phyloP scores from a whole-genome alignment of 306 rosid species.

The Sechiopsis laciniata region DNA sequence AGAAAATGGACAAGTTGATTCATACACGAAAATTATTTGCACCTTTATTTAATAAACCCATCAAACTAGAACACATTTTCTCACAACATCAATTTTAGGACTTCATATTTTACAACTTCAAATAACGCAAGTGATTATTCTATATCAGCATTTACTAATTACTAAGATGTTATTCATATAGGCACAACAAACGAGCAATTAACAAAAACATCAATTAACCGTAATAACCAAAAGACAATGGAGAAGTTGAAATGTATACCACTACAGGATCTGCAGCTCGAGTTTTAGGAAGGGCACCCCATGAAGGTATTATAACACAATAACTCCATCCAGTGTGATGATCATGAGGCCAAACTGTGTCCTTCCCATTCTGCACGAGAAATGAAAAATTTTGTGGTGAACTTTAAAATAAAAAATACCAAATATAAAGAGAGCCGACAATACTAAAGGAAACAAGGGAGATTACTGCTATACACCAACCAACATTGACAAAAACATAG shows the following conservation, averaged over 20 bases:
- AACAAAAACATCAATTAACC: slow-evolving; percentile 2
- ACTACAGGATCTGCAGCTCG: slow-evolving; percentile 54
- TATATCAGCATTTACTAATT: neutral
- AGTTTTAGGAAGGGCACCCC: slow-evolving; percentile 53
- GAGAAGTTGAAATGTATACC: slow-evolving; percentile 31
- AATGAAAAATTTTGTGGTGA: neutral
- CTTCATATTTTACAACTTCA: neutral
- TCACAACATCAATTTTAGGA: neutral
- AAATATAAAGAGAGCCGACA: neutral
- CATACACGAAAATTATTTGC: neutral
- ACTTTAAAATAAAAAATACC: neutral
- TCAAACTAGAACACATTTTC: neutral
- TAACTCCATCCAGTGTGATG: slow-evolving; percentile 70
- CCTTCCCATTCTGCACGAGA: slow-evolving; percentile 45
- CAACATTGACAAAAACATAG: neutral
- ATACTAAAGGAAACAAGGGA: neutral
- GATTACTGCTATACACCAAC: neutral
- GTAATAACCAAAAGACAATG: neutral
- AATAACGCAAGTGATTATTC: slow-evolving; percentile 9
- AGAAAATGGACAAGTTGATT: neutral
- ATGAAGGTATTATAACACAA: slow-evolving; percentile 68
- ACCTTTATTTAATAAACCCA: neutral
- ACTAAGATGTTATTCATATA: neutral
- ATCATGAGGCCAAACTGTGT: slow-evolving; percentile 74
- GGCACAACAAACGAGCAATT: neutral